Conservation (phyloP, 2,329 filamentous ascomycete genomes). For the Sporothrix phasma region DNA sequence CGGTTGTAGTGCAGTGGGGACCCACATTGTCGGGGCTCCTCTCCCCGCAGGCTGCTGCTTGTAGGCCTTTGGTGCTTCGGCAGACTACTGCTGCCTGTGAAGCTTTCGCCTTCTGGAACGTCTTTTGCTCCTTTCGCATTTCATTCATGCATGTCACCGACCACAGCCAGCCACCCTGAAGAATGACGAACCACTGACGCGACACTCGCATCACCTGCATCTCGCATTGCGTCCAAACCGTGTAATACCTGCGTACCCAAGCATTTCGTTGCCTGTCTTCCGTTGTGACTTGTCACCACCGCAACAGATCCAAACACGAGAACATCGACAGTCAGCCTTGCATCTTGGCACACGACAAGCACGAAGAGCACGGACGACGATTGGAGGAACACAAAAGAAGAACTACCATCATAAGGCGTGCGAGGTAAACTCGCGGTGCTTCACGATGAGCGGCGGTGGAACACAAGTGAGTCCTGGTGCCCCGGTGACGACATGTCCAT, state of each 20-base stretch:
- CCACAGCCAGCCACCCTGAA: not conserved
- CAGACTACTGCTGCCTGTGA: not conserved
- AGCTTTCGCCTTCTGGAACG: not conserved
- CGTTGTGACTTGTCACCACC: not conserved
- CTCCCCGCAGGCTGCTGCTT: not conserved
- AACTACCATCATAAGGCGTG: not conserved
- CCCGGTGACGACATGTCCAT: not conserved
- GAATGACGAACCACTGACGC: not conserved
- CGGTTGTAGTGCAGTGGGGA: not conserved
- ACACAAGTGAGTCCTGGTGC: conserved; percentile 55
- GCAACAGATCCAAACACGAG: not conserved
- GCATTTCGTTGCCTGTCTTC: not conserved
- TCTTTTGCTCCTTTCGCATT: not conserved
- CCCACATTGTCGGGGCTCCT: not conserved
- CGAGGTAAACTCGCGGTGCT: not conserved
- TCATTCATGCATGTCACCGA: not conserved
- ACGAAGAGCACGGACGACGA: not conserved
- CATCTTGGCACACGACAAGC: not conserved
- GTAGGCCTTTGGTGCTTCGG: not conserved
- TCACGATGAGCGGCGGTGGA: conserved; percentile 54
- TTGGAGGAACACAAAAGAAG: not conserved
- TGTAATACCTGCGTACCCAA: not conserved
- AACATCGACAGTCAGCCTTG: not conserved
- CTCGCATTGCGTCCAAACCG: not conserved
- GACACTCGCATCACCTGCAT: not conserved